Conservation (phyloP, 2,329 filamentous ascomycete species). For the Bipolaris gigantea region DNA sequence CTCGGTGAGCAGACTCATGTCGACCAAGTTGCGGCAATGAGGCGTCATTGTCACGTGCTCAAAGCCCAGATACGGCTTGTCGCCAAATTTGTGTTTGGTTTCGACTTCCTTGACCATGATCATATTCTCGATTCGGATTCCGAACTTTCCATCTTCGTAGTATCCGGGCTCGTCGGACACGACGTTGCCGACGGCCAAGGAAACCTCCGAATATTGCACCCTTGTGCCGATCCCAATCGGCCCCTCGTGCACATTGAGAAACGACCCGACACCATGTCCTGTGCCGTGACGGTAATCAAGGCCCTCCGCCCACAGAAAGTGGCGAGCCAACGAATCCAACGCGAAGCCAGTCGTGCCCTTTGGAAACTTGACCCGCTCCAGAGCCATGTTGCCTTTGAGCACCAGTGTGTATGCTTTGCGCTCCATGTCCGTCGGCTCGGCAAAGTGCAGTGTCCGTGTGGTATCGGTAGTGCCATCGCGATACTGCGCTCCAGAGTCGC, state of each 20-base stretch:
- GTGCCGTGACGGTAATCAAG: constrained; percentile 96
- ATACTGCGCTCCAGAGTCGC: constrained; percentile 97
- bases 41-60: constrained; percentile 98
- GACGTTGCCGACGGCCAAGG: constrained; percentile 88
- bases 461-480: constrained; percentile 95
- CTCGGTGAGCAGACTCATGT: constrained; percentile 69
- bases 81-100: constrained; percentile 84
- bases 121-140: constrained; percentile 95
- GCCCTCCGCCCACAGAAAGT: constrained; percentile 89
- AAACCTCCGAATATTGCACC: constrained; percentile 86
- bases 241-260: constrained; percentile 94
- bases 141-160: constrained; percentile 93
- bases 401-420: constrained; percentile 91
- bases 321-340: constrained; percentile 82
- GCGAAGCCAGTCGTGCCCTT: constrained; percentile 95
- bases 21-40: constrained; percentile 86
- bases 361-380: constrained; percentile 85
- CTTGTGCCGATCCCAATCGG: constrained; percentile 95
- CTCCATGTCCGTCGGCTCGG: constrained; percentile 78
- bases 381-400: constrained; percentile 87
- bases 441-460: constrained; percentile 91
- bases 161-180: constrained; percentile 95
- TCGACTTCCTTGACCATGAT: constrained; percentile 87
- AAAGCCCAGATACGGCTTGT: constrained; percentile 92
- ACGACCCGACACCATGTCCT: constrained; percentile 93